Base-by-base conservation (phyloP, 179 eudicot genomes). In the Actinidia arguta region DNA sequence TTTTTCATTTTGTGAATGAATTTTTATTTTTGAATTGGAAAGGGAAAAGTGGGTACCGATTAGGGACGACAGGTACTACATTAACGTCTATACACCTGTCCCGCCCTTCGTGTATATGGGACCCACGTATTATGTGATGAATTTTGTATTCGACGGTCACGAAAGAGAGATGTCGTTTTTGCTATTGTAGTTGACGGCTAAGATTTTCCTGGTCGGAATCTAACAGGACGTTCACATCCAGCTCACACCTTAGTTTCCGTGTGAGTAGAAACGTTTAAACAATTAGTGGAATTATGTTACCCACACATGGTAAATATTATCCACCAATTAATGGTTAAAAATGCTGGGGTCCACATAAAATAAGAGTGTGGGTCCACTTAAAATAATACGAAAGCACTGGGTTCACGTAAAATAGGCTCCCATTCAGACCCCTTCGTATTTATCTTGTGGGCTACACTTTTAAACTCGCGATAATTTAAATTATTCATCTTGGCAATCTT, bases 51-150 rank as follows among this genome's bases (percentile, higher is more conserved):
- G 44, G 42, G 75, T 1, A 50, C 67, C 67, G 47, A 79, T 79
- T 27, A 69, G 73, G 51, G 50, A 55, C 75, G 75, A 79, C 75
- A 67, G 51, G 75, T 79, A 66, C 20, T 24, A 31, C 51, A 79
- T 16, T 36, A 17, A 16, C 6, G 51, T 50, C 36, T 51, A 27
- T 66, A 66, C 81, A 79, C 11, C 47, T 79, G 81, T 67, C 54
- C 54, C 50, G 12, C 1, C 24, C 18, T 79, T 46, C 73, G 64
- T 0, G 2, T 3, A 13, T 24, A 9, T 22, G 31, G 31, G 50
- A 31, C 75, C 81, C 51, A 36, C 61, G 42, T 39, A 39, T 39
- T 18, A 2, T 20, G 25, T 46, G 31, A 61, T 20, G 69, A 76
- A 8, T 54, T 20, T 52, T 18, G 51, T 39, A 77, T 72, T 36